These are phyloP conservation scores for Diaporthe amygdali DNA, from an alignment of 2,329 filamentous ascomycete species.

Conservation along the genomic window DNA sequence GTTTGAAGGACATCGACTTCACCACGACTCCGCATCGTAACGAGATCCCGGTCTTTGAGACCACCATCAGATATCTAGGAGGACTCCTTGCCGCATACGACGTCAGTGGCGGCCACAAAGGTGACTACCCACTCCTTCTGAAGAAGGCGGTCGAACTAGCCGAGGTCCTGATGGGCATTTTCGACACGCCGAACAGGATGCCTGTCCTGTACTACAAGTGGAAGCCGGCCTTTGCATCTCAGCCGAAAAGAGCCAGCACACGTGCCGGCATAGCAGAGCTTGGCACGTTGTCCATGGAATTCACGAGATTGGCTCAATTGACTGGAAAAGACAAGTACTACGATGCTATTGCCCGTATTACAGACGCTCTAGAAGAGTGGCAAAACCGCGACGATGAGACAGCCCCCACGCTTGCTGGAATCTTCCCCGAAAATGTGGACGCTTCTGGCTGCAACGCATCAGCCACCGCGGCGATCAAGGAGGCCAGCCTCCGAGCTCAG, in stretches of 20 bases:
- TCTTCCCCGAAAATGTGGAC: slow-evolving; percentile 82
- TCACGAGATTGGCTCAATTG: slow-evolving; percentile 86
- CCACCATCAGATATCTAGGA: slow-evolving; percentile 88
- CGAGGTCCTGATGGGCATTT: slow-evolving; percentile 80
- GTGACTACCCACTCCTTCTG: slow-evolving; percentile 69
- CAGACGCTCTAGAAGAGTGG: slow-evolving; percentile 76
- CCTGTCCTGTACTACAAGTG: slow-evolving; percentile 82
- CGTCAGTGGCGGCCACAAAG: slow-evolving; percentile 67
- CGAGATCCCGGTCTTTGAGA: slow-evolving; percentile 91
- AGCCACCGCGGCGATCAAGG: slow-evolving; percentile 37
- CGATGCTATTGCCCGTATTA: slow-evolving; percentile 86
- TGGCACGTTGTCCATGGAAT: slow-evolving; percentile 84
- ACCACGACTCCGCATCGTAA: slow-evolving; percentile 66
- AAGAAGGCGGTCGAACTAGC: slow-evolving; percentile 81
- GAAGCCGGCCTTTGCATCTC: slow-evolving; percentile 68
- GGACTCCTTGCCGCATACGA: slow-evolving; percentile 88
- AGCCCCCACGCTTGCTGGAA: slow-evolving; percentile 64
- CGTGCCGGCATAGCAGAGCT: slow-evolving; percentile 71
- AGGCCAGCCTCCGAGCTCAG: slow-evolving; percentile 41
- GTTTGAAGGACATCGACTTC: slow-evolving; percentile 80
- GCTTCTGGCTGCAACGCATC: slow-evolving; percentile 77
- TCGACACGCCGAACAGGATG: slow-evolving; percentile 95
- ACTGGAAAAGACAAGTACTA: slow-evolving; percentile 74
- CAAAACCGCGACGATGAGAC: slow-evolving; percentile 67
- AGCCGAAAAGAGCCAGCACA: slow-evolving; percentile 65